These are phyloP conservation scores for Solanum paucissectum DNA, from an alignment of 257 asterid genomes.

Conservation along the genomic window DNA sequence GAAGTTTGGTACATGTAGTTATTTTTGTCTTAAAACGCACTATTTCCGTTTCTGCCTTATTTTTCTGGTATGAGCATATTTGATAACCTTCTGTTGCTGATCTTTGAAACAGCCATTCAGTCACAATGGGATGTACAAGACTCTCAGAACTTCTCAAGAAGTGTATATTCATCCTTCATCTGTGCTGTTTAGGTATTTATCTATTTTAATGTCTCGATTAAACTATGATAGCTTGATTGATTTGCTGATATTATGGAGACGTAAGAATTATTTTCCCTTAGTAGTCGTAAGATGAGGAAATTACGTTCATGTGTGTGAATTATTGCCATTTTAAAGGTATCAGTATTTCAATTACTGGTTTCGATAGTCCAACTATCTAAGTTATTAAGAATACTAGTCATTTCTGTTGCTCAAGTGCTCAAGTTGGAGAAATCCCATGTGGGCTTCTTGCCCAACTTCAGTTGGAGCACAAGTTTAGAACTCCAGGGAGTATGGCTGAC, in stretches of 20 bases:
- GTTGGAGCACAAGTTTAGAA: not conserved
- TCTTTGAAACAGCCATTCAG: conserved; percentile 50
- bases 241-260: not conserved
- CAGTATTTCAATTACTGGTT: not conserved
- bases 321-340: not conserved
- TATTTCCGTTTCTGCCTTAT: not conserved
- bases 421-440: not conserved
- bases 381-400: not conserved
- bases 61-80: not conserved
- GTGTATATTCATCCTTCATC: conserved; percentile 95
- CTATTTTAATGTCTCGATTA: too few species aligned
- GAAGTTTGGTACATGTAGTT: not conserved
- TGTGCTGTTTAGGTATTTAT: conserved; percentile 70
- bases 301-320: not conserved
- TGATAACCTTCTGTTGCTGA: conserved; percentile 1
- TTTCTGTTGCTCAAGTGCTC: not conserved
- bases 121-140: conserved; percentile 84
- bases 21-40: not conserved
- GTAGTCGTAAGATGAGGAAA: not conserved
- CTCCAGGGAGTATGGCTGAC: not conserved
- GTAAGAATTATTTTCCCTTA: too few species aligned
- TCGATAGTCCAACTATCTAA: not conserved
- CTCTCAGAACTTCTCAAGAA: conserved; percentile 82
- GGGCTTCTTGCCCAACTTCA: not conserved
- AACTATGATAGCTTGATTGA: not conserved